Evolutionary conservation across 768 basidiomycete species (phyloP).

Genomic region (Erythrobasidium yunnanense): DNA sequence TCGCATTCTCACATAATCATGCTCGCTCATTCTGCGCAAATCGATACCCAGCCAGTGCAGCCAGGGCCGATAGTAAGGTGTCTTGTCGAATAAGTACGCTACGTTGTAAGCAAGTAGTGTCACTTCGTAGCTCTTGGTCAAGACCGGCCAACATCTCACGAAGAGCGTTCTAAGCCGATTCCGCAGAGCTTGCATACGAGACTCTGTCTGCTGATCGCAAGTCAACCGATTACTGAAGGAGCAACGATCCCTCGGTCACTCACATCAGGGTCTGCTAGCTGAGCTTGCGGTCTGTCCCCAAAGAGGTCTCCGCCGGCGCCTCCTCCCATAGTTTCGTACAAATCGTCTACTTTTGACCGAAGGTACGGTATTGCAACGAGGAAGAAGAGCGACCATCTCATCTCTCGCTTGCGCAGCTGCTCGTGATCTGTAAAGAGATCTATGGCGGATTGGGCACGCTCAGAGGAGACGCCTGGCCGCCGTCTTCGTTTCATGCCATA

Average conservation of each 20-base stretch:
- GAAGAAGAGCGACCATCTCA: constrained; percentile 65
- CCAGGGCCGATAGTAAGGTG: constrained; percentile 83
- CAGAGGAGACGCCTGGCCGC: constrained; percentile 58
- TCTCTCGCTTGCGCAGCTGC: constrained; percentile 55
- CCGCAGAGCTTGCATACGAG: not conserved
- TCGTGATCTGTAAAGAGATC: constrained; percentile 48
- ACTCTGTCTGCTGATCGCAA: not conserved
- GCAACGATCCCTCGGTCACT: not conserved
- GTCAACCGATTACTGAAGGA: too few relatives aligned
- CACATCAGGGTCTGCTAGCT: not conserved
- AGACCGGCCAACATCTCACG: constrained; percentile 68
- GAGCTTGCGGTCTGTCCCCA: constrained; percentile 9
- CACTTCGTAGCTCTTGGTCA: constrained; percentile 65
- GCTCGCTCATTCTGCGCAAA: constrained; percentile 62
- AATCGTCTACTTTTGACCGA: constrained; percentile 76
- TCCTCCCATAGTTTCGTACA: constrained; percentile 81
- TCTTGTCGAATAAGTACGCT: constrained; percentile 77
- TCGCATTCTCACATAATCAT: constrained; percentile 57
- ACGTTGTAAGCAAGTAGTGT: constrained; percentile 75
- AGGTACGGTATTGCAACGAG: constrained; percentile 83
- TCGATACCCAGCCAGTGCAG: constrained; percentile 72
- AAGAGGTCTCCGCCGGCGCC: constrained; percentile 48
- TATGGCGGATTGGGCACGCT: constrained; percentile 46
- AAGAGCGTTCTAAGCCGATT: constrained; percentile 45
- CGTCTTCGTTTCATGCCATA: constrained; percentile 78